phyloP scores from a whole-genome alignment of 768 basidiomycete species.

The Gymnopilus dilepis region DNA sequence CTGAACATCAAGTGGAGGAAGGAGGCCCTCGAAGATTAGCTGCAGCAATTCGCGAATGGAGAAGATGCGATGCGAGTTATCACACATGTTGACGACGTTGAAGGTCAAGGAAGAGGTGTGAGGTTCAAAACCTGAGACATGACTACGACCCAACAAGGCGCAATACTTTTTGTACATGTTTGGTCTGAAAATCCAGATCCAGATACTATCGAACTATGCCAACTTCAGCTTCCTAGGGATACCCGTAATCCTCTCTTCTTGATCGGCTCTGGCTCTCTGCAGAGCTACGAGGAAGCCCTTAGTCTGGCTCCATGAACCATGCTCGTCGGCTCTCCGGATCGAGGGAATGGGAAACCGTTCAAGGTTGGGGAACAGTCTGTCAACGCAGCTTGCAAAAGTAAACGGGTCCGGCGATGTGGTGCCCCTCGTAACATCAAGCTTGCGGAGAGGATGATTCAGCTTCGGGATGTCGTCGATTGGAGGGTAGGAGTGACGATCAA shows the following conservation, averaged over 20 bases:
- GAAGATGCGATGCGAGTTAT: not conserved
- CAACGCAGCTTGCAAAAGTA: not conserved
- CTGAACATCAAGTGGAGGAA: not conserved
- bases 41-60: not conserved
- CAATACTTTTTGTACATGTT: too few species aligned
- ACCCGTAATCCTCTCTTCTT: too few species aligned
- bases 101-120: too few species aligned
- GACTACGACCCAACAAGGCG: too few species aligned
- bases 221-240: too few species aligned
- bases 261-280: too few species aligned
- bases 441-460: not conserved
- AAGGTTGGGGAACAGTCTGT: not conserved
- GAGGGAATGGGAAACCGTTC: not conserved
- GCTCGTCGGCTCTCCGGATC: not conserved
- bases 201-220: too few species aligned
- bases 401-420: not conserved
- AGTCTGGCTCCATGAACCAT: not conserved
- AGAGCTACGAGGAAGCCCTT: not conserved
- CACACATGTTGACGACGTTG: not conserved
- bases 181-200: too few species aligned
- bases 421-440: not conserved
- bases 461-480: not conserved
- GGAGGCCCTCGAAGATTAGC: not conserved
- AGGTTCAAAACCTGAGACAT: too few species aligned
- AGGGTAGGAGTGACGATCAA: too few species aligned